Evolutionary conservation across 257 asterid species (phyloP), one percentile per base, ranked within the genome.

Genomic region (Linaria vulgaris): DNA sequence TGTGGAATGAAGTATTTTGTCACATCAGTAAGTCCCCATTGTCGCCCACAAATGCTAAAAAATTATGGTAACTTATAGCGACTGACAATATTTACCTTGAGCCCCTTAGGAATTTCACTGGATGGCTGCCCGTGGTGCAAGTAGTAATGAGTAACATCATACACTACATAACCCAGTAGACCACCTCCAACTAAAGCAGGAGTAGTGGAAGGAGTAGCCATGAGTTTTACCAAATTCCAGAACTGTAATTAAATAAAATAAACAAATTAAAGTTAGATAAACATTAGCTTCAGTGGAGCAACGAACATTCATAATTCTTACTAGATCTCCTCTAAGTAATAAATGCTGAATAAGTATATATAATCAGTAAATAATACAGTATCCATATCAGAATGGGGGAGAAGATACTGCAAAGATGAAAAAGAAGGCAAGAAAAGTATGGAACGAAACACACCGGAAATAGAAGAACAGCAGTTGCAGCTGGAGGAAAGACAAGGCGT

Each of bases 121-220:
- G 81, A 77, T 52, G 98, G 98, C 67, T 86, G 95, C 0, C 87
- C 92, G 19, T 91, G 96, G 80, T 91, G 98, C 79, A 91, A 70
- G 54, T 86, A 86, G 84, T 88, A 91, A 80, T 91, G 96, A 48
- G 96, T 91, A 13, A 85, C 87, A 6, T 91, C 98, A 55, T 91
- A 91, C 76, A 91, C 83, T 69, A 91, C 90, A 34, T 91, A 91
- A 37, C 96, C 96, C 9, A 91, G 79, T 31, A 91, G 76, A 58
- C 86, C 86, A 62, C 98, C 98, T 49, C 85, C 96, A 69, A 88
- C 88, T 56, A 85, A 27, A 69, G 92, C 95, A 48, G 96, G 96
- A 17, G 87, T 68, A 48, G 86, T 74, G 30, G 88, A 52, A 49
- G 90, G 81, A 51, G 96, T 78, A 13, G 86, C 68, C 5, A 82